phyloP scores from a whole-genome alignment of 108 stramenopile genomes.

The Pseudonitzschia multistriata region DNA sequence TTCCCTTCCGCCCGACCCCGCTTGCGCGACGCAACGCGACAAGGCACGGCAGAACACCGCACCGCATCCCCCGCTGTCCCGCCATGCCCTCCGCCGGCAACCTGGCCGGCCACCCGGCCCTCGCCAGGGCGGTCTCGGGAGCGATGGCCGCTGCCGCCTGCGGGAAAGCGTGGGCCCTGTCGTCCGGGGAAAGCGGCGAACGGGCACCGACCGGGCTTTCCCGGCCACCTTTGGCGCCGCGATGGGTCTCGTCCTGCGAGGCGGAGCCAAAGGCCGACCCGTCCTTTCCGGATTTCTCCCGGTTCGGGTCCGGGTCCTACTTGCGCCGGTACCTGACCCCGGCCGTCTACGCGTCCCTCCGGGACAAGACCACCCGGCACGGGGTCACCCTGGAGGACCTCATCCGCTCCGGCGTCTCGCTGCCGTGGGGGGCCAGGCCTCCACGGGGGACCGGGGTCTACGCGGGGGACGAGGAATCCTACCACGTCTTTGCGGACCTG shows the following conservation, averaged over 20 bases:
- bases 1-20: too few relatives aligned
- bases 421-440: constrained; percentile 77
- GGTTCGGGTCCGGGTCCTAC: constrained; percentile 47
- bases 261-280: constrained; percentile 16
- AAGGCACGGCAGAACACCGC: too few relatives aligned
- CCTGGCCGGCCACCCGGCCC: neutral
- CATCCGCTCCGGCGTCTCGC: constrained; percentile 55
- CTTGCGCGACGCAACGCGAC: too few relatives aligned
- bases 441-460: constrained; percentile 80
- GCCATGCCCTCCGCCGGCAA: neutral
- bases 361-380: constrained; percentile 44
- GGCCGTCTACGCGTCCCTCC: constrained; percentile 55
- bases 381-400: constrained; percentile 73
- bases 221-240: neutral
- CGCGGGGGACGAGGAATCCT: constrained; percentile 89
- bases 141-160: neutral
- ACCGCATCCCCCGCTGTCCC: too few relatives aligned
- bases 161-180: neutral
- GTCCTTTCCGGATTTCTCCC: constrained; percentile 45
- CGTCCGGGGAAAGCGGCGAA: neutral
- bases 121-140: constrained; percentile 1
- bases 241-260: neutral
- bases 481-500: constrained; percentile 68
- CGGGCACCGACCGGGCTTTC: neutral
- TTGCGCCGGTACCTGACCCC: constrained; percentile 71